Conservation (phyloP, 768 basidiomycete species). For the Leccinum subgranulosum region DNA sequence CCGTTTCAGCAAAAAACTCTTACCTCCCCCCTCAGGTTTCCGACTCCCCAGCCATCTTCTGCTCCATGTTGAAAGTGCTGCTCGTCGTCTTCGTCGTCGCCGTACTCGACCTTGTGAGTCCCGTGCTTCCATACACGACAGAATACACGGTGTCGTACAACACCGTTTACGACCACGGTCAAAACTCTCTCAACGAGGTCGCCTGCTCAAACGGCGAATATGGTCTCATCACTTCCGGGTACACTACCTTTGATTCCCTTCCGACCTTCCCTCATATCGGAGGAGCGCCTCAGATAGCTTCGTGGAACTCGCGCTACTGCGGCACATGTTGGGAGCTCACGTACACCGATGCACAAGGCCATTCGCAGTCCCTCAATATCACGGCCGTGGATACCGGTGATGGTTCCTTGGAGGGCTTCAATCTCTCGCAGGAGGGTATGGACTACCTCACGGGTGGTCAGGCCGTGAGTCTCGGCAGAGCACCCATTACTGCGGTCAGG, state of each 20-base stretch:
- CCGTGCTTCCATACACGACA: not conserved
- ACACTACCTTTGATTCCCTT: conserved; percentile 47
- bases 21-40: not conserved
- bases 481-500: conserved; percentile 20
- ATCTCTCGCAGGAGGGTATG: conserved; percentile 34
- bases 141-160: conserved; percentile 40
- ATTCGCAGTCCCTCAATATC: conserved; percentile 40
- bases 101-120: conserved; percentile 7
- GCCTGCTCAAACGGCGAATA: conserved; percentile 52
- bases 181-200: conserved; percentile 39
- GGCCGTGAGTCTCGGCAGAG: conserved; percentile 26
- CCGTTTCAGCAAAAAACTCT: not conserved
- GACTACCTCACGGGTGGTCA: conserved; percentile 32
- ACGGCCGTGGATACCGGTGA: conserved; percentile 50
- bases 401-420: conserved; percentile 31
- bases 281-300: conserved; percentile 47
- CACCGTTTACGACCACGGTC: conserved; percentile 44
- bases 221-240: conserved; percentile 45
- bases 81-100: not conserved
- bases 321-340: conserved; percentile 61
- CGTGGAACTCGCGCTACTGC: conserved; percentile 51
- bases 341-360: conserved; percentile 34
- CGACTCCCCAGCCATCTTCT: not conserved
- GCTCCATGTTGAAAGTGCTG: conserved; percentile 8
- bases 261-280: conserved; percentile 62